Base-by-base conservation (phyloP, 2,329 filamentous ascomycete species). In the Fusarium chaquense region DNA sequence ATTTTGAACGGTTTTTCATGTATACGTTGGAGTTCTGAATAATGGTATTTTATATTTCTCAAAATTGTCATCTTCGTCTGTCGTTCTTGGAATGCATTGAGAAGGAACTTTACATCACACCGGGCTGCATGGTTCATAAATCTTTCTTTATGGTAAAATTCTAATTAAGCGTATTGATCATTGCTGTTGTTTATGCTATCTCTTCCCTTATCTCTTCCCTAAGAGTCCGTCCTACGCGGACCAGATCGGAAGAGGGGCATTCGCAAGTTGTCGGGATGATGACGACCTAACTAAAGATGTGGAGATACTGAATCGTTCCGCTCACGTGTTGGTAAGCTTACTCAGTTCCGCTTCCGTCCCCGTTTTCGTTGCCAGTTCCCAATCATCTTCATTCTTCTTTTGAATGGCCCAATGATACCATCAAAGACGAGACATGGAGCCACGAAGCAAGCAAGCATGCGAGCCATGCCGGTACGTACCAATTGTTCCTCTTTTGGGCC, bases 371-470 rank as follows among this genome's bases (percentile, higher is more conserved):
- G 11, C 12, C 22, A n/a, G n/a, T 30, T 33, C 11, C 53, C 18
- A 26, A 36, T 49, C 41, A 20, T 18, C 20, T 9, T 26, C 24
- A 15, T n/a, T 15, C 15, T 28, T 11, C 1, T 15, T 4, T n/a
- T 12, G 7, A 13, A 6, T 2, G n/a, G 8, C 22, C 16, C 16
- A 41, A 22, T 15, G 10, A 28, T 28, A 40, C 18, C 10, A 9
- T 10, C 1, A 22, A 40, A 24, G 22, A 30, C 16, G 13, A 22
- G 10, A 8, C 15, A 65, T 65, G 52, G 60, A 65, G 10, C 20
- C 40, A 16, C 45, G 60, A n/a, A 65, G 52, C 6, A 65, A 59
- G 16, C 52, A 65, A 26, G 62, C 62, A 18, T 65, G 60, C 24
- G 62, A 65, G 1, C 45, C 60, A 26, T 65, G 62, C 7, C 60